Evolutionary conservation across 148 eudicot species (phyloP), one percentile per base, ranked within the genome.

Genomic region (Simmondsia chinensis): DNA sequence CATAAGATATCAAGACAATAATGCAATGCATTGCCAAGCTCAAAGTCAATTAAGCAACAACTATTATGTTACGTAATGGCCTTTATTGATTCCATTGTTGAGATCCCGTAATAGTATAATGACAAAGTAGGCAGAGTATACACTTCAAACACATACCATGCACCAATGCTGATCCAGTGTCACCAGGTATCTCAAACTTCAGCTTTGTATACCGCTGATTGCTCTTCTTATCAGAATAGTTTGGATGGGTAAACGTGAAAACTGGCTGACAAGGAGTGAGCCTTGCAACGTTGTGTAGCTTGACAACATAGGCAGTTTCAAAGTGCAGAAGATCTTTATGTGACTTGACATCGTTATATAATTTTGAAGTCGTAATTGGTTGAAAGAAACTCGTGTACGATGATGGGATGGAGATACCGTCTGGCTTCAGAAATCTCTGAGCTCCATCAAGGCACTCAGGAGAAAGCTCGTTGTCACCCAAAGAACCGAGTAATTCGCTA

Each of bases 381-480:
- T 91, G 95, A 23, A 91, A 65, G 55, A 69, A 91, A 59, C 97
- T 91, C 41, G 97, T 91, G 65, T 91, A 89, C 97, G 86, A 91
- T 43, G 97, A 82, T 32, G 95, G 97, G 60, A 91, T 85, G 50
- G 97, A 91, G 40, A 91, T 79, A 25, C 97, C 95, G 22, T 86
- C 97, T 39, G 72, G 66, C 70, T 91, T 85, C 67, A 91, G 53
- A 64, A 91, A 91, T 40, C 83, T 71, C 58, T 69, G 85, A 59
- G 97, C 97, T 41, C 97, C 97, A 76, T 91, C 97, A 43, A 91
- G 83, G 57, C 97, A 91, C 61, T 91, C 97, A 10, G 97, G 97
- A 59, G 97, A 91, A 48, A 91, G 82, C 60, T 91, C 97, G 63
- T 91, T 91, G 80, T 91, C 97, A 43, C 95, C 97, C 52, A 91